phyloP scores from a whole-genome alignment of 2,329 filamentous ascomycete species.

The Trichoderma breve region DNA sequence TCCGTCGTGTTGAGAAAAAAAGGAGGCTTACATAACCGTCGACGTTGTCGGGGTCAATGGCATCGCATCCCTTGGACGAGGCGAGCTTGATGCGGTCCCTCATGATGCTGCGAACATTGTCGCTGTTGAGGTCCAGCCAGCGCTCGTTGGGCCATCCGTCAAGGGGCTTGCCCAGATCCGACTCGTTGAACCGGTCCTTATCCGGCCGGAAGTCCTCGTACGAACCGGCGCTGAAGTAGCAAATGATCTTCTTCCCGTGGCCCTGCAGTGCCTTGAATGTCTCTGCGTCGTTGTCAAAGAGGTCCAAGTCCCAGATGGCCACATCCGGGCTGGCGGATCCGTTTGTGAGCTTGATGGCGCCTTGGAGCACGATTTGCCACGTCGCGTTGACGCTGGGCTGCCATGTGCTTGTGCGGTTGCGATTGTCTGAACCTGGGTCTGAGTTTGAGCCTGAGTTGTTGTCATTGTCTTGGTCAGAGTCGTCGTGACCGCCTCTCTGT shows the following conservation, averaged over 20 bases:
- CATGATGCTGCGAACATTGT: constrained; percentile 65
- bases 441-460: constrained; percentile 23
- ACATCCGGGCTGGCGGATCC: constrained; percentile 46
- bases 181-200: constrained; percentile 48
- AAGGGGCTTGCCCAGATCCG: constrained; percentile 57
- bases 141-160: constrained; percentile 65
- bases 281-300: constrained; percentile 52
- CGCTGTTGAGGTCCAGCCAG: constrained; percentile 61
- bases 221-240: constrained; percentile 72
- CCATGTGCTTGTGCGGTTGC: constrained; percentile 42
- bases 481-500: constrained; percentile 28
- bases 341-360: constrained; percentile 44
- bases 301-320: constrained; percentile 47
- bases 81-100: constrained; percentile 57
- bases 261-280: constrained; percentile 56
- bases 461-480: constrained; percentile 21
- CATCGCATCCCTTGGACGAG: constrained; percentile 61
- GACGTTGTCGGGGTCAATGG: constrained; percentile 66
- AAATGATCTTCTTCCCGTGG: constrained; percentile 61
- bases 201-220: constrained; percentile 65
- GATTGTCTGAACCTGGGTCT: constrained; percentile 5
- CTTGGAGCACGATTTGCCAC: constrained; percentile 62
- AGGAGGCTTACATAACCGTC: constrained; percentile 57
- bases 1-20: neutral
- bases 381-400: constrained; percentile 49